These are phyloP conservation scores for Globisporangium spiculum DNA, from an alignment of 352 stramenopile species.

Conservation along the genomic window DNA sequence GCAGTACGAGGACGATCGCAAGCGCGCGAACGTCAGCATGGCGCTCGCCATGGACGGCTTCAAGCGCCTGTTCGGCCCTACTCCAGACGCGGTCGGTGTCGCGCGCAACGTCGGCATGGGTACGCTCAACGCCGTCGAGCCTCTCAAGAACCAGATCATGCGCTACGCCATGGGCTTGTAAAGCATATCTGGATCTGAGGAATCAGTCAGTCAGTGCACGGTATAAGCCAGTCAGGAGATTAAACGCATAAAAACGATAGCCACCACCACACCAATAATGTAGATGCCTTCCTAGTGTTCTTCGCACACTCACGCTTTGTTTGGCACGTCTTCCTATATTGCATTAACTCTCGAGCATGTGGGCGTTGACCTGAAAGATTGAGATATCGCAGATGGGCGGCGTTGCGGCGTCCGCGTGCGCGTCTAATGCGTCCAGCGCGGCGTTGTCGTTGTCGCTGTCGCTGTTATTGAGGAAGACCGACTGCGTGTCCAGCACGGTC, in stretches of 20 bases:
- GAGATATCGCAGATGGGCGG: slow-evolving; percentile 77
- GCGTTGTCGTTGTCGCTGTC: background rate
- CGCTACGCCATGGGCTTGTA: slow-evolving; percentile 87
- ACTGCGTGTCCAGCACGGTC: slow-evolving; percentile 74
- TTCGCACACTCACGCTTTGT: background rate
- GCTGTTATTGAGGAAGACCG: slow-evolving; percentile 36
- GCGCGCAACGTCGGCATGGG: slow-evolving; percentile 86
- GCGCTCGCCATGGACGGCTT: slow-evolving; percentile 86
- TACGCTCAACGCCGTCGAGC: slow-evolving; percentile 81
- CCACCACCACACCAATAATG: slow-evolving; percentile 11
- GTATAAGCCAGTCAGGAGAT: background rate
- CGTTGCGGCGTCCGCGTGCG: slow-evolving; percentile 54
- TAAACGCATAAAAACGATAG: slow-evolving; percentile 20
- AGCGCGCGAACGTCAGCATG: slow-evolving; percentile 83
- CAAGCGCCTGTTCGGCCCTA: slow-evolving; percentile 84
- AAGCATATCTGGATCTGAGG: background rate
- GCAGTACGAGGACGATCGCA: slow-evolving; percentile 86
- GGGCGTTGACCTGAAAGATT: slow-evolving; percentile 65
- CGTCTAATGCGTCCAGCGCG: slow-evolving; percentile 30
- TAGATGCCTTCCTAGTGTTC: slow-evolving; percentile 8
- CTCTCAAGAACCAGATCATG: slow-evolving; percentile 90
- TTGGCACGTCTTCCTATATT: background rate
- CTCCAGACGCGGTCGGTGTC: slow-evolving; percentile 63
- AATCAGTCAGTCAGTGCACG: too few relatives aligned
- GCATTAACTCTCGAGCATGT: slow-evolving; percentile 23